Percentiles rank a stretch among this genome's conserved stretches.
Conservation (phyloP, 345 rosid genomes). For the Brassica incana region DNA sequence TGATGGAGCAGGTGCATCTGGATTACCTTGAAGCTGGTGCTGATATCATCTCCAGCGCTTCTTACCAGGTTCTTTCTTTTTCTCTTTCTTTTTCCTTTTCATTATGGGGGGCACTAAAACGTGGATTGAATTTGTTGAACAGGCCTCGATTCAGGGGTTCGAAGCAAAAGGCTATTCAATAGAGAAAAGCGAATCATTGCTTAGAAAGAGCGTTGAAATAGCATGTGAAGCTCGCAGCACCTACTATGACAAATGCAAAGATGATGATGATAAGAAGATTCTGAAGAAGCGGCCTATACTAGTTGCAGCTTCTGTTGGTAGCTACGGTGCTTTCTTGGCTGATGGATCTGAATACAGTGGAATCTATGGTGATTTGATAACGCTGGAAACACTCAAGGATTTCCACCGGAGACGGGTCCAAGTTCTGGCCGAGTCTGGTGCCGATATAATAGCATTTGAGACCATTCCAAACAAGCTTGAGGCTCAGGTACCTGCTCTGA, state of each 20-base stretch:
- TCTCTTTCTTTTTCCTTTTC: neutral
- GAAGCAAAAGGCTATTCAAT: slow-evolving; percentile 65
- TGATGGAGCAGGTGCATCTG: slow-evolving; percentile 63
- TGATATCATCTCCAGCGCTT: slow-evolving; percentile 68
- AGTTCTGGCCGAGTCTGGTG: slow-evolving; percentile 62
- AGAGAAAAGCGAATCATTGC: slow-evolving; percentile 60
- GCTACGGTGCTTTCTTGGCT: slow-evolving; percentile 88
- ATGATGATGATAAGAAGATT: slow-evolving; percentile 38
- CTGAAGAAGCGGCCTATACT: slow-evolving; percentile 54
- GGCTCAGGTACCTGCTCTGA: slow-evolving; percentile 65
- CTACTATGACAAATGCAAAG: slow-evolving; percentile 50
- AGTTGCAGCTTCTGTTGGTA: slow-evolving; percentile 82
- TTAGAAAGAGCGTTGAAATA: slow-evolving; percentile 64
- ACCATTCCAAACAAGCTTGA: slow-evolving; percentile 80
- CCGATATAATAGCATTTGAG: slow-evolving; percentile 82
- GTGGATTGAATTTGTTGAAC: slow-evolving; percentile 14
- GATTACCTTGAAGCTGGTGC: slow-evolving; percentile 91
- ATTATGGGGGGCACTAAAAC: neutral
- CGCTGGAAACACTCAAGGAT: slow-evolving; percentile 56
- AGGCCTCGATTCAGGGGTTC: slow-evolving; percentile 87
- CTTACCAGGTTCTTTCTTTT: slow-evolving; percentile 60
- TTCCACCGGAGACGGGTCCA: slow-evolving; percentile 77
- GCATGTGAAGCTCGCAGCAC: slow-evolving; percentile 64
- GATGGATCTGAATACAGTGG: slow-evolving; percentile 93
- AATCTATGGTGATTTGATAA: slow-evolving; percentile 59